Evolutionary conservation across 768 basidiomycete genomes (phyloP).

Genomic region (Lepiota venenata): DNA sequence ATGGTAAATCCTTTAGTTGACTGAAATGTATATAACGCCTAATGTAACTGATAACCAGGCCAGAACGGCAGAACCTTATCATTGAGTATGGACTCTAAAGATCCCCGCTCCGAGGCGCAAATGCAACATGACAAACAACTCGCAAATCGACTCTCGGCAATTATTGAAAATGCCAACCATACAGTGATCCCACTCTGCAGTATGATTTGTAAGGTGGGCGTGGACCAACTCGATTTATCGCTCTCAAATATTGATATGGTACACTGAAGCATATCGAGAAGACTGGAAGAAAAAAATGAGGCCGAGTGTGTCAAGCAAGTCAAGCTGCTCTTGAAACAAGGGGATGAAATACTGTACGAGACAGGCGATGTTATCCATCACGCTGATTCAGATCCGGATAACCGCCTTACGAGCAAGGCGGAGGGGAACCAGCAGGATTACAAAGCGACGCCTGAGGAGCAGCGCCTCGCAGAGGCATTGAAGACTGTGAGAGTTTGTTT

Average conservation of each 20-base stretch:
- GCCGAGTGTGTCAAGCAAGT: slow-evolving; percentile 30
- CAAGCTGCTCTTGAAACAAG: slow-evolving; percentile 32
- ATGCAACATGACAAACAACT: slow-evolving; percentile 23
- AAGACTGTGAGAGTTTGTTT: slow-evolving; percentile 27
- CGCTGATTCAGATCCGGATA: slow-evolving; percentile 29
- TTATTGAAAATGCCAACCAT: slow-evolving; percentile 31
- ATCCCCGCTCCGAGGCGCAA: slow-evolving; percentile 21
- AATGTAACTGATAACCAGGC: too few relatives aligned
- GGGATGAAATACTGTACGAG: slow-evolving; percentile 34
- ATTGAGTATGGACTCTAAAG: not conserved
- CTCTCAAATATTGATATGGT: not conserved
- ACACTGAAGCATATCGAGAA: slow-evolving; percentile 29
- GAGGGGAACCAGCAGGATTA: slow-evolving; percentile 32
- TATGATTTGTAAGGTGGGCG: slow-evolving; percentile 32
- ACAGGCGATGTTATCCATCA: slow-evolving; percentile 31
- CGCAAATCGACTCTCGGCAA: slow-evolving; percentile 28
- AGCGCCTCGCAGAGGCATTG: slow-evolving; percentile 34
- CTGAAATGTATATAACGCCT: too few relatives aligned
- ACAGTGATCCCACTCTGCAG: slow-evolving; percentile 26
- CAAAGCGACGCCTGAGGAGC: slow-evolving; percentile 33
- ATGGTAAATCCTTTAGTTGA: too few relatives aligned
- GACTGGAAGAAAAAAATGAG: slow-evolving; percentile 30
- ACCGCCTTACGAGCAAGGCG: slow-evolving; percentile 28
- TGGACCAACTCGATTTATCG: not conserved
- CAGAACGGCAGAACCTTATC: too few relatives aligned